phyloP scores from a whole-genome alignment of 495 filamentous ascomycete species.

The Cercophora samala region DNA sequence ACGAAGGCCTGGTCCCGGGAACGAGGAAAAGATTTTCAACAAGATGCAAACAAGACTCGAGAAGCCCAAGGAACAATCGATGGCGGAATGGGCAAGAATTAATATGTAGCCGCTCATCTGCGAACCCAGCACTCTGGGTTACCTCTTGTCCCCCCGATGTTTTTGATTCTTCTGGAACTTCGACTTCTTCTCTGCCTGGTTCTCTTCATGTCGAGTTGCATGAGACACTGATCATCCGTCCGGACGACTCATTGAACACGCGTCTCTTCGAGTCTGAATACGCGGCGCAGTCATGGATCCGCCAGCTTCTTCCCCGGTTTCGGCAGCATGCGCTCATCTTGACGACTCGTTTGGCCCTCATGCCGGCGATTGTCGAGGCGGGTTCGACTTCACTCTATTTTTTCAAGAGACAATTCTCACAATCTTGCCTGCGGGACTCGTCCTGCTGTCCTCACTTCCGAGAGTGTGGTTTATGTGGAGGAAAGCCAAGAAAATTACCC shows the following conservation, averaged over 20 bases:
- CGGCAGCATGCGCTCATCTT: conserved; percentile 11
- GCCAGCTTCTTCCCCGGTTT: conserved; percentile 6
- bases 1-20: background rate
- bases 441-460: conserved; percentile 47
- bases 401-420: conserved; percentile 57
- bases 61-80: background rate
- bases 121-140: conserved; percentile 9
- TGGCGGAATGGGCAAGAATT: conserved; percentile 11
- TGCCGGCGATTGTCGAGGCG: conserved; percentile 32
- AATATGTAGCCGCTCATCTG: conserved; percentile 15
- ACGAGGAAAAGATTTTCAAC: conserved; percentile 8
- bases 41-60: background rate
- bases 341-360: conserved; percentile 33
- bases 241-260: background rate
- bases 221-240: conserved; percentile 1
- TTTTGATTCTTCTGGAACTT: background rate
- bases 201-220: background rate
- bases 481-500: conserved; percentile 20
- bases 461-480: conserved; percentile 48
- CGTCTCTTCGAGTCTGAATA: background rate
- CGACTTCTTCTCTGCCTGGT: background rate
- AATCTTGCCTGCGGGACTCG: conserved; percentile 43
- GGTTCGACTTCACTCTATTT: conserved; percentile 56
- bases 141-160: background rate
- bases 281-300: background rate